Percentiles rank a stretch among this genome's conserved stretches.
phyloP scores from a whole-genome alignment of 345 rosid species.

The Dimocarpus longan region DNA sequence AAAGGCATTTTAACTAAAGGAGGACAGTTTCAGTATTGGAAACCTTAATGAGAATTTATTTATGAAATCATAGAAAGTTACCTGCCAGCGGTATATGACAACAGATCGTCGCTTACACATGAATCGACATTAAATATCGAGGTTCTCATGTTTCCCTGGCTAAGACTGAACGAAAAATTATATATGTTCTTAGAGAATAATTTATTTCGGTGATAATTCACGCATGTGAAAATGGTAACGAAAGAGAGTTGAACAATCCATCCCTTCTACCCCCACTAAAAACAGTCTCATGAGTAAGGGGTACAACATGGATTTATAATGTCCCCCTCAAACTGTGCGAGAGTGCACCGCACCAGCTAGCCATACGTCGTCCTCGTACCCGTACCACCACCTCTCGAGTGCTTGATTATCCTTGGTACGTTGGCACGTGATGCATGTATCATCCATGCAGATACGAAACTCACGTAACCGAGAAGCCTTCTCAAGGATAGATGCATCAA shows the following conservation, averaged over 20 bases:
- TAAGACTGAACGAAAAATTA: constrained; percentile 59
- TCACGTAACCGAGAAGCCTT: constrained; percentile 57
- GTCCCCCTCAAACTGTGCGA: constrained; percentile 46
- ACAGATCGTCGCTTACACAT: constrained; percentile 67
- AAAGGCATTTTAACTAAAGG: background rate
- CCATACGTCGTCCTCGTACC: constrained; percentile 81
- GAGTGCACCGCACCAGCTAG: constrained; percentile 65
- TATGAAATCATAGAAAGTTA: constrained; percentile 20
- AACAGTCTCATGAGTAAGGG: background rate
- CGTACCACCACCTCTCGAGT: constrained; percentile 73
- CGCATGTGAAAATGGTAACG: background rate
- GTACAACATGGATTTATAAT: background rate
- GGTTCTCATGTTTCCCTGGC: constrained; percentile 55
- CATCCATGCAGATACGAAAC: constrained; percentile 66
- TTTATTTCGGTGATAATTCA: background rate
- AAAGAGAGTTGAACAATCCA: background rate
- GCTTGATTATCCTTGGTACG: constrained; percentile 70
- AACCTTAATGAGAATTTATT: background rate
- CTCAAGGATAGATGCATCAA: constrained; percentile 48
- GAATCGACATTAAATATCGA: constrained; percentile 69
- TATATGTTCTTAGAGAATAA: background rate
- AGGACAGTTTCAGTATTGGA: background rate
- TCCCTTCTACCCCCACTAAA: background rate
- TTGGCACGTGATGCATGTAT: constrained; percentile 68
- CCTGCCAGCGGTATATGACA: constrained; percentile 85